These are phyloP conservation scores for Leucocoprinus sp. DNA, from an alignment of 768 basidiomycete species.

Conservation along the genomic window DNA sequence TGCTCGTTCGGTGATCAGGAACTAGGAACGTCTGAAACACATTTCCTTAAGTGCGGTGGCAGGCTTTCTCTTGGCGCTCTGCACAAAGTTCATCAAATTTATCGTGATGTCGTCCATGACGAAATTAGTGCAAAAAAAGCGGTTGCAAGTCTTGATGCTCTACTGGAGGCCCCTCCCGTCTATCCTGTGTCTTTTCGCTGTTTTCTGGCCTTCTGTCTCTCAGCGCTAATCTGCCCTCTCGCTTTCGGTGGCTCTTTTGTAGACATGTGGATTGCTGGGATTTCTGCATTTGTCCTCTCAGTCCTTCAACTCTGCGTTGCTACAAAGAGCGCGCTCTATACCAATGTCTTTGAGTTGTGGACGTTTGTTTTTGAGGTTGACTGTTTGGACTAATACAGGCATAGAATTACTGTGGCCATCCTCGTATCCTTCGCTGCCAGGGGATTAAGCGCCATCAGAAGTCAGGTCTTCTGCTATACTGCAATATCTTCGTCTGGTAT, in stretches of 20 bases:
- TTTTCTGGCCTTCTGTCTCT: slow-evolving; percentile 59
- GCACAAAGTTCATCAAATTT: slow-evolving; percentile 77
- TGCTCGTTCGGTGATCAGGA: slow-evolving; percentile 86
- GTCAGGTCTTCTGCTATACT: slow-evolving; percentile 81
- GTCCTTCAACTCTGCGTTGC: slow-evolving; percentile 70
- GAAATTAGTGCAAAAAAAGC: slow-evolving; percentile 81
- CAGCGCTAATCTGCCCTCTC: slow-evolving; percentile 73
- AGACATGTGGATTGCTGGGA: slow-evolving; percentile 79
- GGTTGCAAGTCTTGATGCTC: slow-evolving; percentile 47
- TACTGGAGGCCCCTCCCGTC: slow-evolving; percentile 58
- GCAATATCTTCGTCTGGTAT: slow-evolving; percentile 85
- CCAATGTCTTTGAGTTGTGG: slow-evolving; percentile 85
- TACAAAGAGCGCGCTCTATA: slow-evolving; percentile 70
- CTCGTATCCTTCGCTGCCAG: slow-evolving; percentile 76
- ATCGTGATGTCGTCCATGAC: slow-evolving; percentile 86
- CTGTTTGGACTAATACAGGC: neutral
- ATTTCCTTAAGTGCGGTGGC: slow-evolving; percentile 77
- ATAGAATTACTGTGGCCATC: slow-evolving; percentile 75
- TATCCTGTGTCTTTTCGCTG: slow-evolving; percentile 60
- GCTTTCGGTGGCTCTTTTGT: slow-evolving; percentile 79
- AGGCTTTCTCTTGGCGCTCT: slow-evolving; percentile 77
- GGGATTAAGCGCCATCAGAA: slow-evolving; percentile 71
- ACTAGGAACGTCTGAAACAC: slow-evolving; percentile 82
- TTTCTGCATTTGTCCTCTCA: slow-evolving; percentile 57
- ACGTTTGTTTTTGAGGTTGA: slow-evolving; percentile 10